Base-by-base conservation (phyloP, 306 rosid species). In the Elaeagnus macrophylla region DNA sequence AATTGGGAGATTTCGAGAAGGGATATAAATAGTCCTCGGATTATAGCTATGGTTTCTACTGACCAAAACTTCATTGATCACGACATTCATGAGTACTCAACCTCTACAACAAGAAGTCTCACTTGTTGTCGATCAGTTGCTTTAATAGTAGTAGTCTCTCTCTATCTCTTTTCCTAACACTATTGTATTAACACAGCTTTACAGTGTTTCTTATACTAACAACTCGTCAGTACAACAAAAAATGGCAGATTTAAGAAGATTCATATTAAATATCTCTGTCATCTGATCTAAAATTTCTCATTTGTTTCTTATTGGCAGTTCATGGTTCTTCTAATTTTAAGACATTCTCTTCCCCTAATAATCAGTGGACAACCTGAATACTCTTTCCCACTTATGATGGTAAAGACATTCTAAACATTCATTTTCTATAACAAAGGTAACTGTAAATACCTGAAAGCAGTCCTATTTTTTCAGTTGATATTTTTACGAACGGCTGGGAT, bases 1-100 rank as follows among this genome's bases (percentile, higher is more conserved):
- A 84, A 93, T 66, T 87, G 99, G 99, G 99, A 93, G 78, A 79
- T 82, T 59, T 64, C 94, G 1, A 71, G 96, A 70, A 82, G 95
- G 62, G 85, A 83, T 69, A 66, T 75, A 50, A 80, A 79, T 16
- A 81, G 82, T 59, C 69, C 96, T 45, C 88, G 77, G 32, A 69
- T 79, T 62, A 85, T 93, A 67, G 79, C 89, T 62, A 84, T 84
- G 95, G 95, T 82, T 72, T 76, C 99, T n/a, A 60, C 94, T n/a
- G 78, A 84, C 48, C 85, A 67, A 8, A 69, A 60, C 60, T 65
- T 75, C 48, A 52, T 71, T 11, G 50, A 66, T 51, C 72, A 88
- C 42, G 78, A 78, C 61, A 70, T 67, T 17, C 84, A 87, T 37
- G 93, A 80, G 61, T 69, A 74, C 51, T 73, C 96, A 54, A 62